Evolutionary conservation across 805 yeast species (phyloP).

Genomic region (Schwanniomyces occidentalis): DNA sequence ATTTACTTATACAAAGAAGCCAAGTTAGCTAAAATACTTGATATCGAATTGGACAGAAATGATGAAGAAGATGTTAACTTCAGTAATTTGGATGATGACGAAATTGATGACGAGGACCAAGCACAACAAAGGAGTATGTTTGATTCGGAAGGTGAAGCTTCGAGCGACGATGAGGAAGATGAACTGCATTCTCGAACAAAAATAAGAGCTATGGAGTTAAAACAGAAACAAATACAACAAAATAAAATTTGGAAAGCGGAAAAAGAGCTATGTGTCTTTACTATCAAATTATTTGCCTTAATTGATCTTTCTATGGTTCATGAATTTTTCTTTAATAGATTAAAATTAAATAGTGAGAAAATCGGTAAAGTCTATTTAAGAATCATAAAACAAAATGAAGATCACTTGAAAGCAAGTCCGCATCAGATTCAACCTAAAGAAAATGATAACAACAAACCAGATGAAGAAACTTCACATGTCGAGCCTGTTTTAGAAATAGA

Average conservation of each 20-base stretch:
- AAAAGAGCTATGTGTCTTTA: constrained; percentile 40
- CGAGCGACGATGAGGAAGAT: constrained; percentile 10
- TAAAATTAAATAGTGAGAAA: constrained; percentile 34
- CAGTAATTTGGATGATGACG: constrained; percentile 21
- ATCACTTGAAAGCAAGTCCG: constrained; percentile 3
- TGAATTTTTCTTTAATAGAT: constrained; percentile 24
- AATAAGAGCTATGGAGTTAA: constrained; percentile 2
- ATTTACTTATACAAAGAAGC: constrained; percentile 53
- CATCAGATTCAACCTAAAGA: neutral
- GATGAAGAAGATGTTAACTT: constrained; percentile 53
- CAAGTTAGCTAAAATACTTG: constrained; percentile 36
- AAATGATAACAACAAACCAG: no score
- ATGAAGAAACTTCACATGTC: no score
- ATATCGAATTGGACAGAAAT: constrained; percentile 47
- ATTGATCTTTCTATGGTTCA: constrained; percentile 32
- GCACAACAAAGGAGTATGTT: constrained; percentile 8
- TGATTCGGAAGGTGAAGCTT: constrained; percentile 12
- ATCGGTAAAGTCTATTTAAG: constrained; percentile 35
- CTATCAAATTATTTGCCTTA: constrained; percentile 40
- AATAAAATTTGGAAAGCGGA: constrained; percentile 36
- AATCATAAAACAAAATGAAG: constrained; percentile 21
- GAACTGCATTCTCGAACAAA: constrained; percentile 9
- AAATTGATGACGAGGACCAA: constrained; percentile 4
- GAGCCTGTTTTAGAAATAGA: no score
- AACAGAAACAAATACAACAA: constrained; percentile 5